Evolutionary conservation across 2,329 filamentous ascomycete genomes (phyloP), one percentile per base, ranked within the genome.

Genomic region (Plenodomus tracheiphilus): DNA sequence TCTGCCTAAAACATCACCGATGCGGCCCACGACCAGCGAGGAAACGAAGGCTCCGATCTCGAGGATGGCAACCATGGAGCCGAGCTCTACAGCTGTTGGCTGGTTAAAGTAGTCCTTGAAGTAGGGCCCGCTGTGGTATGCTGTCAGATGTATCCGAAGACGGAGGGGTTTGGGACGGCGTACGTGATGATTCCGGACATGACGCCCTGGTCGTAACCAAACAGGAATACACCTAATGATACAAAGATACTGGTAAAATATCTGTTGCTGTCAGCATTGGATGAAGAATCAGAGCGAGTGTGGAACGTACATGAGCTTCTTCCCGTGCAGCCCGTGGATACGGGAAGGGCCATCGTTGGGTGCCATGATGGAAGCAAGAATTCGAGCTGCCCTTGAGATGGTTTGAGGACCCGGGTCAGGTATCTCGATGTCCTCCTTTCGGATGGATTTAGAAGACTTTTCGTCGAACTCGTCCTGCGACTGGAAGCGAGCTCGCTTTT

Each of bases 21-120:
- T 84, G 54, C 87, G 86, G 41, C 94, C 94, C 30, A 97, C 91
- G 22, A 87, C 73, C 10, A 99, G 76, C 1, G 93, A 97, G 17
- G 93, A 88, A 64, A 96, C 87, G 54, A 99, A 88, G 32, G 94
- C 94, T 51, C 94, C 94, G 44, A 97, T 79, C 75, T 97, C 93
- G 50, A 99, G 82, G 64, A 99, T 97, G 59, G 94, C 93, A 49
- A 99, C 94, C 87, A 97, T 97, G 21, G 92, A 97, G 51, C 93
- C 94, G 50, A 99, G 86, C 71, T 96, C 85, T 39, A 91, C 90
- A 62, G 84, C 84, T 19, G 89, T 87, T 17, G 94, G 94, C 64
- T 97, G 85, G 65, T 92, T 81, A 75, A 99, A 97, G 73, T 96
- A 96, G 70, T 92, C 85, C 72, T 87, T 89, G 72, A 99, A 99